Evolutionary conservation across 2,329 filamentous ascomycete species (phyloP).

Genomic region (Trichoderma gracile): DNA sequence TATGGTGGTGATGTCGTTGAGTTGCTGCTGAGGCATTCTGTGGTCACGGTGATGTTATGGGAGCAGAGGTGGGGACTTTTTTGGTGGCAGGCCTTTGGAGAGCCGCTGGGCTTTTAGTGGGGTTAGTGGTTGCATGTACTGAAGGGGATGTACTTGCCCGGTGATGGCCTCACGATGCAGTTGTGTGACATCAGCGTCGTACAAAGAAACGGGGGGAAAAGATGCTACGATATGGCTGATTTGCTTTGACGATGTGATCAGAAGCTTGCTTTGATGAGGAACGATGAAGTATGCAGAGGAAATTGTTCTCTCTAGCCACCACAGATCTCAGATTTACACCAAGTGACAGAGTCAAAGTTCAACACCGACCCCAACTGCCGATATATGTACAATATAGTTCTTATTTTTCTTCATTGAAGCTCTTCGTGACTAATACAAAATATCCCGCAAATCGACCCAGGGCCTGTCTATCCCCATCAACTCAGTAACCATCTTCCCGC

Average conservation of each 20-base stretch:
- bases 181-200: background rate
- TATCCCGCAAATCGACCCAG: constrained; percentile 2
- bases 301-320: too few species aligned
- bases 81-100: constrained; percentile 1
- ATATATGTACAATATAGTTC: constrained; percentile 23
- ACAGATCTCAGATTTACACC: too few species aligned
- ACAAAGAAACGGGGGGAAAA: too few species aligned
- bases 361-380: background rate
- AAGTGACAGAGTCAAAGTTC: background rate
- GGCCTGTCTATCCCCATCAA: constrained; percentile 8
- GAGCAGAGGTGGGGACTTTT: constrained; percentile 32
- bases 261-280: too few species aligned
- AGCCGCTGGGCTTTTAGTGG: constrained; percentile 19
- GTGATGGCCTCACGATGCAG: background rate
- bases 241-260: background rate
- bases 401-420: constrained; percentile 9
- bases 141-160: background rate
- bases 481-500: constrained; percentile 8
- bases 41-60: constrained; percentile 29
- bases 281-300: too few species aligned
- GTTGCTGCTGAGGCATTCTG: constrained; percentile 43
- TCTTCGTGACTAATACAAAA: constrained; percentile 22
- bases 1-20: constrained; percentile 45
- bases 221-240: background rate
- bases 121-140: constrained; percentile 11